Evolutionary conservation across 768 basidiomycete species (phyloP).

Genomic region (Rubroboletus pulcherrimus): DNA sequence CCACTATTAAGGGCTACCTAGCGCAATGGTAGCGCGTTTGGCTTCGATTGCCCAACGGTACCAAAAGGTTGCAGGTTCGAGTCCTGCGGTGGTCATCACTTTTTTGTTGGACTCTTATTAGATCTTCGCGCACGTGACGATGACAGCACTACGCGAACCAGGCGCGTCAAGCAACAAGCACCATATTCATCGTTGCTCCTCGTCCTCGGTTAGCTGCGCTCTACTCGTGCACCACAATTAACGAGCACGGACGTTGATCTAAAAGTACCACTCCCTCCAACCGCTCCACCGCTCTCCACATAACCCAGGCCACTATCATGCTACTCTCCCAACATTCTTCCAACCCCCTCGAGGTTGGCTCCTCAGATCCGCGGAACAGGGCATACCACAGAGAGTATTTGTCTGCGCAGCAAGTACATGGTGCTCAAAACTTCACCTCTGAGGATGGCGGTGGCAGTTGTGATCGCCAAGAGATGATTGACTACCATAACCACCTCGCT

Average conservation of each 20-base stretch:
- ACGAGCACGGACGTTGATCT: background rate
- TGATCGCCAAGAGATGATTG: conserved; percentile 37
- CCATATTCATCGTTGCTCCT: background rate
- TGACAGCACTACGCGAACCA: conserved; percentile 11
- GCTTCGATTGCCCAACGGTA: conserved; percentile 76
- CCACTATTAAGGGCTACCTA: conserved; percentile 52
- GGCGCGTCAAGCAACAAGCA: background rate
- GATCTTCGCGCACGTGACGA: conserved; percentile 21
- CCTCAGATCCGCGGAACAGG: conserved; percentile 54
- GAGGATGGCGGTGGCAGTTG: conserved; percentile 49
- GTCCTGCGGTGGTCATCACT: conserved; percentile 81
- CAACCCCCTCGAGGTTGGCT: conserved; percentile 66
- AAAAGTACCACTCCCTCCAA: background rate
- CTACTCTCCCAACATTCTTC: conserved; percentile 68
- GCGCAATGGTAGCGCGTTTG: conserved; percentile 96
- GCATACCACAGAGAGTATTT: conserved; percentile 40
- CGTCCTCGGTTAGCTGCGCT: background rate
- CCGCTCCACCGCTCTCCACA: no score
- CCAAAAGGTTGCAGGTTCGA: conserved; percentile 98
- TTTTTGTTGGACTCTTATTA: conserved; percentile 9
- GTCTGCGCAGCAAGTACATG: conserved; percentile 33
- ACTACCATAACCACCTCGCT: conserved; percentile 51
- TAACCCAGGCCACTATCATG: conserved; percentile 15
- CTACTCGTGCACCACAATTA: no score
- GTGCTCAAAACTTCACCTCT: conserved; percentile 37